Percentiles rank a stretch among this genome's conserved stretches.
Evolutionary conservation across 2,329 filamentous ascomycete species (phyloP).

Genomic region (Metarhizium rileyi): DNA sequence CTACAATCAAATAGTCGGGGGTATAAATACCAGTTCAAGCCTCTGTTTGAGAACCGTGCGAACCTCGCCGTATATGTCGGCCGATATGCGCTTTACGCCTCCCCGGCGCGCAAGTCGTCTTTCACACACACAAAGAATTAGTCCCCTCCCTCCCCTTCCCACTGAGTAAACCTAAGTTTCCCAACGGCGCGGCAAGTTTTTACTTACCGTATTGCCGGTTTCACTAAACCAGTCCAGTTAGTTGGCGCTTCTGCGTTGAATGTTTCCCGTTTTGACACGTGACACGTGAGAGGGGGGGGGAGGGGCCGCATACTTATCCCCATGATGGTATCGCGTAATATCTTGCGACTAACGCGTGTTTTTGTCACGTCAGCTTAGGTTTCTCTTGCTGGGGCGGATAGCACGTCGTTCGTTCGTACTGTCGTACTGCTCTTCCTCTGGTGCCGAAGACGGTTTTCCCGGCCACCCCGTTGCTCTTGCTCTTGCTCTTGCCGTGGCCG

Average conservation of each 20-base stretch:
- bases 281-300: background rate
- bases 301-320: conserved; percentile 8
- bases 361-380: too few species aligned
- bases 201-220: too few species aligned
- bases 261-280: too few species aligned
- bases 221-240: too few species aligned
- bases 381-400: too few species aligned
- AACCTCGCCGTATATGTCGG: conserved; percentile 51
- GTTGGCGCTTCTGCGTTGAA: too few species aligned
- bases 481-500: background rate
- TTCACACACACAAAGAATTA: background rate
- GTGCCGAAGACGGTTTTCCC: conserved; percentile 5
- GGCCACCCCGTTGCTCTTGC: background rate
- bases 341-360: conserved; percentile 13
- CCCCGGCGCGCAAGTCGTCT: conserved; percentile 66
- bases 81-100: conserved; percentile 66
- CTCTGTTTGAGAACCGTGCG: conserved; percentile 40
- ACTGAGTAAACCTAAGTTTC: too few species aligned
- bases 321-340: conserved; percentile 9
- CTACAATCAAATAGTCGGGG: background rate
- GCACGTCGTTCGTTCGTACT: background rate
- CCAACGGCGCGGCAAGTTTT: background rate
- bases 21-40: conserved; percentile 34
- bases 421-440: background rate
- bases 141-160: background rate